phyloP scores from a whole-genome alignment of 179 eudicot species.

The Silene vulgaris region DNA sequence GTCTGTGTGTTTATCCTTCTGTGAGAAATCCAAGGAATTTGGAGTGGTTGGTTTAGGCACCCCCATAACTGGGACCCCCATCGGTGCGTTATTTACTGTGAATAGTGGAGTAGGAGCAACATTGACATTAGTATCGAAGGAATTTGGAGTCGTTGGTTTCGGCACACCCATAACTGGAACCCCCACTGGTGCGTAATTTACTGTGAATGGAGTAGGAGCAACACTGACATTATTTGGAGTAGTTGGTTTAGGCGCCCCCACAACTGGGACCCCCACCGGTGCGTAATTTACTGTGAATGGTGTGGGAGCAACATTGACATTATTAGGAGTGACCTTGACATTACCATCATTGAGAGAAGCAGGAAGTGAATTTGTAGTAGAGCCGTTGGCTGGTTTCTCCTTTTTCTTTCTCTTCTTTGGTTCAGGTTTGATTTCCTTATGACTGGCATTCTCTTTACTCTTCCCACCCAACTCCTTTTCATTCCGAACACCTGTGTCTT shows the following conservation, averaged over 20 bases:
- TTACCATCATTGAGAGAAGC: slow-evolving; percentile 21
- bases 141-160: not conserved
- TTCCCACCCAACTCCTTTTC: slow-evolving; percentile 19
- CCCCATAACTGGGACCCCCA: not conserved
- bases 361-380: slow-evolving; percentile 6
- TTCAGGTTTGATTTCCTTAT: slow-evolving; percentile 22
- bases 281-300: not conserved
- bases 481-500: slow-evolving; percentile 1
- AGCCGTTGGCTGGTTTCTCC: slow-evolving; percentile 30
- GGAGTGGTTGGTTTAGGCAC: slow-evolving; percentile 5
- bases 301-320: slow-evolving; percentile 14
- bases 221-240: slow-evolving; percentile 18
- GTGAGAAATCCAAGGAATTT: slow-evolving; percentile 5
- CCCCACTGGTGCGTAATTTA: not conserved
- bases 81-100: not conserved
- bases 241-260: not conserved
- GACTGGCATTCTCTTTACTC: slow-evolving; percentile 19
- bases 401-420: slow-evolving; percentile 43
- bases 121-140: slow-evolving; percentile 20
- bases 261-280: not conserved
- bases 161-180: not conserved
- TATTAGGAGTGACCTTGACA: slow-evolving; percentile 18
- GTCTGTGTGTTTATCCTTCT: not conserved
- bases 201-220: not conserved
- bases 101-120: not conserved